Conservation (phyloP, 2,329 filamentous ascomycete genomes). For the Cladosporium sp. region DNA sequence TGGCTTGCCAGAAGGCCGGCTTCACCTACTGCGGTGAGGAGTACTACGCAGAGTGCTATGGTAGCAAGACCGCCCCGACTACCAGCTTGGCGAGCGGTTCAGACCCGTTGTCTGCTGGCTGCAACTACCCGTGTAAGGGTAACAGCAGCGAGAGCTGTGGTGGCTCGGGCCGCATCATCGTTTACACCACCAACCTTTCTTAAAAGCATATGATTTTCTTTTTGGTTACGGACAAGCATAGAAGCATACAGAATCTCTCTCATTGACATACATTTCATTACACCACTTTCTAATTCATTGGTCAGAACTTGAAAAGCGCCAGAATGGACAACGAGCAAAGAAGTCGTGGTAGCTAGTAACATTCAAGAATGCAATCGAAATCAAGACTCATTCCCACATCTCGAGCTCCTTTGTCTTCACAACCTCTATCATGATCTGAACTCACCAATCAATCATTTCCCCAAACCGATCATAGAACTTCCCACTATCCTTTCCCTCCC, state of each 20-base stretch:
- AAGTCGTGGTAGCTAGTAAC: too few relatives aligned
- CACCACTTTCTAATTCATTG: too few relatives aligned
- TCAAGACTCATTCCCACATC: too few relatives aligned
- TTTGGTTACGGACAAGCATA: neutral
- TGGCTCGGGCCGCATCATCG: slow-evolving; percentile 22
- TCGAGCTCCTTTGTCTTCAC: too few relatives aligned
- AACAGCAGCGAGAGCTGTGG: slow-evolving; percentile 31
- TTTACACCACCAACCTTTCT: slow-evolving; percentile 16
- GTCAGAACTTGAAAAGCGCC: too few relatives aligned
- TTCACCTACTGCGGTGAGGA: slow-evolving; percentile 26
- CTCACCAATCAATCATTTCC: slow-evolving; percentile 39
- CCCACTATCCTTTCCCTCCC: slow-evolving; percentile 33
- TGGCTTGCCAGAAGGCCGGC: slow-evolving; percentile 23
- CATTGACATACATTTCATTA: too few relatives aligned
- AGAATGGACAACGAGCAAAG: too few relatives aligned
- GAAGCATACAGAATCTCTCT: too few relatives aligned
- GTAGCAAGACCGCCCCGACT: slow-evolving; percentile 16
- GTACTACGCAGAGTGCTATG: slow-evolving; percentile 27
- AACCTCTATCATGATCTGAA: too few relatives aligned
- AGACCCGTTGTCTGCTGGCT: slow-evolving; percentile 23
- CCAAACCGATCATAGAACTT: slow-evolving; percentile 44
- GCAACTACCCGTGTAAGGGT: slow-evolving; percentile 26
- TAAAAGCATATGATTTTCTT: neutral
- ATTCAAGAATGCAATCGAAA: too few relatives aligned
- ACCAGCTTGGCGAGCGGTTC: slow-evolving; percentile 12